Evolutionary conservation across 257 asterid species (phyloP), one percentile per base, ranked within the genome.

Genomic region (Solanum pimpinellifolium): DNA sequence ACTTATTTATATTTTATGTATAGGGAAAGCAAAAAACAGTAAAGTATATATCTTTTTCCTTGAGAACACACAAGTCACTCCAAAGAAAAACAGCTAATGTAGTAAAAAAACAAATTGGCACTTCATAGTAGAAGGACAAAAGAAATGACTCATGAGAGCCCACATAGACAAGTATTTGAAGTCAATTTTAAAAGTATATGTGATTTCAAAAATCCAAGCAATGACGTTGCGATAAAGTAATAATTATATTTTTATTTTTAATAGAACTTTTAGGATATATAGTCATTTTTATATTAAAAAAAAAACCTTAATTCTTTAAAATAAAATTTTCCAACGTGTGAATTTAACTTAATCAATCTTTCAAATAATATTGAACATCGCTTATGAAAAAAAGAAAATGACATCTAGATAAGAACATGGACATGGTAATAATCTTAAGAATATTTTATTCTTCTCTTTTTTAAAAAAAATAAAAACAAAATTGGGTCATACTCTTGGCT

Each of bases 301-400:
- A 37, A 16, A 11, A 16, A 0, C 0, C 2, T 70, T 70, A 4
- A 70, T 12, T 33, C 4, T 1, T 6, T 0, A 33, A 15, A 70
- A 6, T 70, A 20, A 0, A 18, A 16, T 0, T 70, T 33, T 8
- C 0, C 2, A 1, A 31, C 2, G 4, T 0, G 4, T 1, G 7
- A 70, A 29, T 14, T 0, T 69, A 14, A 15, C 31, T 29, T 69
- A 7, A 15, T 69, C 13, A 20, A 14, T 11, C 23, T 15, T 0
- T 1, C 12, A 65, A 65, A 11, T 4, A n/a, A n/a, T 6, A 66
- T 0, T 2, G 0, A 66, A 11, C 35, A 66, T 11, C 72, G 1
- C 6, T 7, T 25, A 16, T 5, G 9, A 66, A 66, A 27, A 1
- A 1, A 6, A 72, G 10, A 33, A 16, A 37, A 37, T 35, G 39